These are phyloP conservation scores for Microthlaspi erraticum DNA, from an alignment of 345 rosid genomes.

Conservation along the genomic window DNA sequence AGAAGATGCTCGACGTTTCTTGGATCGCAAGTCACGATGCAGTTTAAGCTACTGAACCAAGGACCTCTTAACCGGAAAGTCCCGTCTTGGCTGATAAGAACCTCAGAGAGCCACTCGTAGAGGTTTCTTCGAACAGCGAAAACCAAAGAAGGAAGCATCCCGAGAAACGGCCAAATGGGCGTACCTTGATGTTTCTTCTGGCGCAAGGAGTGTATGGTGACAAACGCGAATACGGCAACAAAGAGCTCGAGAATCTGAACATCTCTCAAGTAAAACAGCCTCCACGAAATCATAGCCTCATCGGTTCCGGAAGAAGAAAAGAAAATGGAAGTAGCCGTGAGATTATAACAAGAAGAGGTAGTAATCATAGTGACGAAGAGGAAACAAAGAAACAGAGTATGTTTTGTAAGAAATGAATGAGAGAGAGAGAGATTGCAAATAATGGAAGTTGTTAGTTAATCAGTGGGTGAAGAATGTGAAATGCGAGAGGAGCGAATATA, in stretches of 20 bases:
- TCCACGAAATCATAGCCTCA: background rate
- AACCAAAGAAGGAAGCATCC: constrained; percentile 80
- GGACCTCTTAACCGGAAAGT: constrained; percentile 78
- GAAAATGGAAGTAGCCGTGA: background rate
- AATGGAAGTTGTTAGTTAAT: constrained; percentile 40
- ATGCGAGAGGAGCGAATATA: constrained; percentile 43
- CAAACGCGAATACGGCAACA: constrained; percentile 58
- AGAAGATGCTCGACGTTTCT: constrained; percentile 78
- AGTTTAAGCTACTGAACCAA: constrained; percentile 66
- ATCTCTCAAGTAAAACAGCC: constrained; percentile 46
- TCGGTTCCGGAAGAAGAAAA: background rate
- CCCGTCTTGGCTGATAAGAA: constrained; percentile 59
- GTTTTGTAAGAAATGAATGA: constrained; percentile 7
- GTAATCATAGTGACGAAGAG: constrained; percentile 19
- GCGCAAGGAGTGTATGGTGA: constrained; percentile 51
- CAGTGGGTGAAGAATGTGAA: constrained; percentile 38
- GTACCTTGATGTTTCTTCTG: constrained; percentile 62
- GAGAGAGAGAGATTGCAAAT: constrained; percentile 41
- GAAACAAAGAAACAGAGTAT: background rate
- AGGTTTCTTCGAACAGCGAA: constrained; percentile 49
- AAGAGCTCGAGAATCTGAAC: constrained; percentile 62
- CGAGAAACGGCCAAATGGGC: constrained; percentile 78
- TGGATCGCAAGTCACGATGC: constrained; percentile 78
- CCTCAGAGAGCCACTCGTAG: constrained; percentile 69
- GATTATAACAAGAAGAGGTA: constrained; percentile 8